Evolutionary conservation across 108 stramenopile species (phyloP).

Genomic region (Stephanodiscus minutulus): DNA sequence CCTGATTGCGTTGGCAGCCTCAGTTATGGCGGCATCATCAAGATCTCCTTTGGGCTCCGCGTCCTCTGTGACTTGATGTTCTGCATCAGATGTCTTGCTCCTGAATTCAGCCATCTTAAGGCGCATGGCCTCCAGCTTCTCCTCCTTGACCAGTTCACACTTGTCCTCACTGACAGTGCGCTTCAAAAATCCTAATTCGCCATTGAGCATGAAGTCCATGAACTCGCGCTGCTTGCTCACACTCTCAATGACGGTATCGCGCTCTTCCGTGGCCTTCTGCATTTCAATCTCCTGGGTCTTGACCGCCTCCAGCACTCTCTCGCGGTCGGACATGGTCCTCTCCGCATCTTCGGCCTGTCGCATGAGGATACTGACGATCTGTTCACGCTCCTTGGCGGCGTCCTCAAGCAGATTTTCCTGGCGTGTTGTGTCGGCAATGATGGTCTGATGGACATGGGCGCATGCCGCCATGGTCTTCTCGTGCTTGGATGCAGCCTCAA

Average conservation of each 20-base stretch:
- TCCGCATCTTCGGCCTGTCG: slow-evolving; percentile 60
- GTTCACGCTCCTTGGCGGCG: slow-evolving; percentile 59
- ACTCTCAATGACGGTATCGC: slow-evolving; percentile 55
- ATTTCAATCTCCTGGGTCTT: slow-evolving; percentile 50
- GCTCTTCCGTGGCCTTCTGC: slow-evolving; percentile 39
- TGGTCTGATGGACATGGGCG: slow-evolving; percentile 50
- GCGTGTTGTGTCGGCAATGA: slow-evolving; percentile 53
- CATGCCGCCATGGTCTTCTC: slow-evolving; percentile 57
- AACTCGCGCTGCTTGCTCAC: slow-evolving; percentile 56
- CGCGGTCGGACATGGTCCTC: slow-evolving; percentile 47
- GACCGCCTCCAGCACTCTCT: slow-evolving; percentile 51
- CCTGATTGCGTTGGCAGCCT: neutral
- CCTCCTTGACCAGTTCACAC: slow-evolving; percentile 23
- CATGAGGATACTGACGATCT: slow-evolving; percentile 58
- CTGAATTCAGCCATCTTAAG: slow-evolving; percentile 27
- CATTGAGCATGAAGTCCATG: slow-evolving; percentile 56
- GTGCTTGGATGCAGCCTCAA: slow-evolving; percentile 56
- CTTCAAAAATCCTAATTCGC: slow-evolving; percentile 52
- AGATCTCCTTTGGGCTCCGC: neutral
- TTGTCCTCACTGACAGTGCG: slow-evolving; percentile 50
- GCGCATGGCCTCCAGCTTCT: slow-evolving; percentile 35
- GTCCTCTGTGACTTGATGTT: too few species aligned
- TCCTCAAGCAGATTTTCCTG: slow-evolving; percentile 56
- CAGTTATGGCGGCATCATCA: slow-evolving; percentile 11
- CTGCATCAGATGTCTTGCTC: too few species aligned